Percentiles rank a stretch among this genome's conserved stretches.
phyloP scores from a whole-genome alignment of 2,329 filamentous ascomycete species.

The Claviceps pusilla region DNA sequence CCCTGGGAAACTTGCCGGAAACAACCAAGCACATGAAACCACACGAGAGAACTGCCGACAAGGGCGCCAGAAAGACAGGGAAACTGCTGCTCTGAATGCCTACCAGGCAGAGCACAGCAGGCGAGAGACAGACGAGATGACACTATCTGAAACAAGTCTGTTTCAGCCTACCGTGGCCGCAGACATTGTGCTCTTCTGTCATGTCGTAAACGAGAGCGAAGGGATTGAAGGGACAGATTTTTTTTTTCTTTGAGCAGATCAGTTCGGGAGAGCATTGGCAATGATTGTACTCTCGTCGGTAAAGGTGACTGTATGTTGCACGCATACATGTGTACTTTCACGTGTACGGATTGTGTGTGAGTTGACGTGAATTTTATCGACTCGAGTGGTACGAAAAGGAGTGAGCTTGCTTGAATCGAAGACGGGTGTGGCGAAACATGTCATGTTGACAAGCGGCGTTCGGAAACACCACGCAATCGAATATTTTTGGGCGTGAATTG shows the following conservation, averaged over 20 bases:
- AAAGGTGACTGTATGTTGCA: not conserved
- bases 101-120: not conserved
- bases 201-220: not conserved
- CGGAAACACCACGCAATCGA: not conserved
- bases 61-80: too few species aligned
- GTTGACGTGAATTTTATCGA: too few species aligned
- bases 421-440: not conserved
- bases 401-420: not conserved
- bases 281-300: not conserved
- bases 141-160: not conserved
- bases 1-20: not conserved
- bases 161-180: not conserved
- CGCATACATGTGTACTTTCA: not conserved
- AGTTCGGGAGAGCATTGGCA: not conserved
- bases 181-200: not conserved
- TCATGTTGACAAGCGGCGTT: not conserved
- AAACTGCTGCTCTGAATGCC: too few species aligned
- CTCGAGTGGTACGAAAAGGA: not conserved
- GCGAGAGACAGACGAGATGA: not conserved
- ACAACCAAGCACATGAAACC: not conserved
- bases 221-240: not conserved
- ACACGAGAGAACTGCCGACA: not conserved
- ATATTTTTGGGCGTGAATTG: not conserved
- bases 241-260: not conserved
- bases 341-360: too few species aligned